Evolutionary conservation across 805 yeast species (phyloP), one percentile per base, ranked within the genome.

Genomic region (Yamadazyma nakazawae): DNA sequence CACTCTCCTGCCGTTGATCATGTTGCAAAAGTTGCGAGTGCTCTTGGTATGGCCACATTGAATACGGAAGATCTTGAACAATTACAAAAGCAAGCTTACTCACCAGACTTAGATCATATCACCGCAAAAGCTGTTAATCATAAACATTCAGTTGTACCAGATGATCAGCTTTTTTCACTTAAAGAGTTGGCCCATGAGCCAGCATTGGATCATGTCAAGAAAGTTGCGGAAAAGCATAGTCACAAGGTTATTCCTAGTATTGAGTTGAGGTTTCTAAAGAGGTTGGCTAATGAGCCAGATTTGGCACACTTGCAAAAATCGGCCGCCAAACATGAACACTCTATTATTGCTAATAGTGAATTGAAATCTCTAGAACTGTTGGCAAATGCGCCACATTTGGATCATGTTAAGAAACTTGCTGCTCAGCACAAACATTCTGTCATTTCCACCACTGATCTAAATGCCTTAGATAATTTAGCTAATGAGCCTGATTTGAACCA

Each of bases 321-420:
- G 32, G 68, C 73, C 0, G 30, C 11, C 16, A 34, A 16, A 4
- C 16, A 37, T 25, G 46, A 42, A 6, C 32, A 17, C 35, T 14
- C 12, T 12, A 18, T 45, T 21, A 24, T 40, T 10, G 2, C 8
- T 3, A 13, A 28, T 17, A 17, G 10, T 16, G 45, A 40, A 5
- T 32, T 19, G 8, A 13, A 32, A n/a, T 34, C 19, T 31, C 17
- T 31, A 13, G 19, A 10, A 12, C 24, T 34, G 13, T 10, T 18
- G 37, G 55, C 43, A 4, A 43, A 58, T 7, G 47, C 45, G 2
- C 73, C 74, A 8, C 31, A 60, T 21, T 10, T 56, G 4, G 66
- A 62, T 0, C 54, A 58, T 32, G 42, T 75, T 34, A 52, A 49
- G 21, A 45, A 45, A 11, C 54, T 60, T 25, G 67, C 70, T 0